These are phyloP conservation scores for Coemansia sp. DNA, from an alignment of 192 early-diverging fungal genomes.

Conservation along the genomic window DNA sequence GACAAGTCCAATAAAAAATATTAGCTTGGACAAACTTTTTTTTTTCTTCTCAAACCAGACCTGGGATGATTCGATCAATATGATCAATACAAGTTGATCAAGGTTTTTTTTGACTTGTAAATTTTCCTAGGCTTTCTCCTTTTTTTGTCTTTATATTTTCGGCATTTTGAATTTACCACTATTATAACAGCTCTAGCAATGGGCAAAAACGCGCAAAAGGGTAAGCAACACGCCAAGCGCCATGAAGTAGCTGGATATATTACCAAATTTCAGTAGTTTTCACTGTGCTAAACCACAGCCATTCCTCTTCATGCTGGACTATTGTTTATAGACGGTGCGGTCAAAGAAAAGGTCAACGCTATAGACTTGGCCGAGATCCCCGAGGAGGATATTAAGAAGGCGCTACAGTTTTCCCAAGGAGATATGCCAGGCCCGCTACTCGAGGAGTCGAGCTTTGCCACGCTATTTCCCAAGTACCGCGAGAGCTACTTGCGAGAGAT, in stretches of 20 bases:
- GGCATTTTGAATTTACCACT: neutral
- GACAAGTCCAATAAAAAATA: conserved; percentile 11
- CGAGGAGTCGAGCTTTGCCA: conserved; percentile 97
- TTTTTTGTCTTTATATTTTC: neutral
- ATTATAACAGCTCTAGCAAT: neutral
- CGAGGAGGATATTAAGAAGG: conserved; percentile 69
- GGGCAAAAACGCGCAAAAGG: conserved; percentile 18
- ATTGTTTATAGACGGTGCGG: neutral
- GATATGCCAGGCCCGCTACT: conserved; percentile 72
- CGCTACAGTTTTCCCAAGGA: conserved; percentile 82
- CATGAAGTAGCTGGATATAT: neutral
- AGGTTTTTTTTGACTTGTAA: conserved; percentile 11
- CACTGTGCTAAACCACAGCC: neutral
- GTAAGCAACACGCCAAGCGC: conserved; percentile 6
- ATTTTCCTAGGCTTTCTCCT: conserved; percentile 7
- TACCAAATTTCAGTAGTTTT: neutral
- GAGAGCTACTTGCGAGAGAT: conserved; percentile 91
- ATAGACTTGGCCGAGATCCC: conserved; percentile 40
- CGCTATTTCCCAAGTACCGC: conserved; percentile 97
- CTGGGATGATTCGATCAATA: neutral
- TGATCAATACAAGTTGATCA: conserved; percentile 7
- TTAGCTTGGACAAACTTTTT: conserved; percentile 13
- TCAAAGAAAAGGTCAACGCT: conserved; percentile 30
- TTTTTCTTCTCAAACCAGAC: neutral
- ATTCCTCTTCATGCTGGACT: neutral